Conservation (phyloP, 257 asterid genomes). For the Phtheirospermum japonicum region DNA sequence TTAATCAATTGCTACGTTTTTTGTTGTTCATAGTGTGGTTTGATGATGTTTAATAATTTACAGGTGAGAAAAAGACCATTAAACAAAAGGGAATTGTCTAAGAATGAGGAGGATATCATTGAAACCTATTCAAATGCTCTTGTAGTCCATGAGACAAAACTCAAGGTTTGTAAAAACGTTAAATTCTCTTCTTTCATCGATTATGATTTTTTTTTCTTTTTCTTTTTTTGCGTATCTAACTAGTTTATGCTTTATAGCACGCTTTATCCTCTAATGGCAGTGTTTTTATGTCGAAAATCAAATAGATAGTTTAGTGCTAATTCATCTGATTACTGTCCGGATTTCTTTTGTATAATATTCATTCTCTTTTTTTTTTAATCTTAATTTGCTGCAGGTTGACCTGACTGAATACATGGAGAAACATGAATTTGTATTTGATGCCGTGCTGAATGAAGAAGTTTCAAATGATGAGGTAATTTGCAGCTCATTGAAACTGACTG, state of each 20-base stretch:
- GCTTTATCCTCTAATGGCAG: too few relatives aligned
- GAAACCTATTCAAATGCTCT: conserved; percentile 70
- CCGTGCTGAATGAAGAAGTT: conserved; percentile 94
- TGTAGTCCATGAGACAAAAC: conserved; percentile 85
- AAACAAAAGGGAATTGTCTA: conserved; percentile 76
- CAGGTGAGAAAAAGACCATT: conserved; percentile 96
- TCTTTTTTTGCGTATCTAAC: too few relatives aligned
- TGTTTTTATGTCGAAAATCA: conserved; percentile 16
- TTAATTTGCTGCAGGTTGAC: conserved; percentile 67
- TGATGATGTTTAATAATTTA: conserved; percentile 21
- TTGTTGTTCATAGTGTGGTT: conserved; percentile 19
- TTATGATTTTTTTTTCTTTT: neutral
- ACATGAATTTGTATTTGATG: conserved; percentile 98
- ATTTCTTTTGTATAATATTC: conserved; percentile 3
- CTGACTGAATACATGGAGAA: conserved; percentile 92
- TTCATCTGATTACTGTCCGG: conserved; percentile 8
- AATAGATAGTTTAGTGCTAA: neutral
- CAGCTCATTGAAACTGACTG: conserved; percentile 11
- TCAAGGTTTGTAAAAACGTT: conserved; percentile 49
- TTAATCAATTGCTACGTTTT: neutral
- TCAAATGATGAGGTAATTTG: conserved; percentile 91
- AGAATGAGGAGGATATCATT: conserved; percentile 89
- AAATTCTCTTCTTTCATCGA: neutral
- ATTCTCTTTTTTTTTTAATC: conserved; percentile 18
- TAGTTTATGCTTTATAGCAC: too few relatives aligned